phyloP scores from a whole-genome alignment of 495 filamentous ascomycete species.

The Penicillium steckii region DNA sequence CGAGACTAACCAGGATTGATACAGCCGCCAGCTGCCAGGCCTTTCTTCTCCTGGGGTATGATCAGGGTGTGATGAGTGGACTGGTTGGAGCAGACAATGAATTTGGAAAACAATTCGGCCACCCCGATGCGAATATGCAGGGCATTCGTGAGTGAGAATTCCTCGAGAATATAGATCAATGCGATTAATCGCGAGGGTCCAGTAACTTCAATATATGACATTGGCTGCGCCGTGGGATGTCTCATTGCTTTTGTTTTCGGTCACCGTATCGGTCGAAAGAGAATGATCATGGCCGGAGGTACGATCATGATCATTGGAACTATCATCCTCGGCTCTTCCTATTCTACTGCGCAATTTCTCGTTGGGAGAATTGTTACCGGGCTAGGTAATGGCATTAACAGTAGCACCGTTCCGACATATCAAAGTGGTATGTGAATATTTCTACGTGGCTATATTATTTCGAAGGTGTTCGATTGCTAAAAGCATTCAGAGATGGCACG shows the following conservation, averaged over 20 bases:
- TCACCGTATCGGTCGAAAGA: slow-evolving; percentile 40
- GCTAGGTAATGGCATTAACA: slow-evolving; percentile 51
- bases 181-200: background rate
- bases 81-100: slow-evolving; percentile 38
- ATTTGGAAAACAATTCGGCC: slow-evolving; percentile 37
- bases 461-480: background rate
- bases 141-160: slow-evolving; percentile 26
- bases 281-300: slow-evolving; percentile 41
- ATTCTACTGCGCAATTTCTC: slow-evolving; percentile 47
- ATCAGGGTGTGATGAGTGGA: slow-evolving; percentile 41
- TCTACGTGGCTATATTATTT: background rate
- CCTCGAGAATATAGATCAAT: background rate
- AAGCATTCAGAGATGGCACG: slow-evolving; percentile 38
- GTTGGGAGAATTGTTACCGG: slow-evolving; percentile 50
- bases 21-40: slow-evolving; percentile 31
- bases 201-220: slow-evolving; percentile 46
- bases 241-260: slow-evolving; percentile 42
- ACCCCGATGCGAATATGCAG: slow-evolving; percentile 38
- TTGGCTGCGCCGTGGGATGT: slow-evolving; percentile 46
- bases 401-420: slow-evolving; percentile 52
- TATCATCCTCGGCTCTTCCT: slow-evolving; percentile 44
- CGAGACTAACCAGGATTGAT: background rate
- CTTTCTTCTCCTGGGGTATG: slow-evolving; percentile 38
- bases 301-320: slow-evolving; percentile 43
- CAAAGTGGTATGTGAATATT: slow-evolving; percentile 33